phyloP scores from a whole-genome alignment of 2,329 filamentous ascomycete genomes.

The Talaromyces verruculosus region DNA sequence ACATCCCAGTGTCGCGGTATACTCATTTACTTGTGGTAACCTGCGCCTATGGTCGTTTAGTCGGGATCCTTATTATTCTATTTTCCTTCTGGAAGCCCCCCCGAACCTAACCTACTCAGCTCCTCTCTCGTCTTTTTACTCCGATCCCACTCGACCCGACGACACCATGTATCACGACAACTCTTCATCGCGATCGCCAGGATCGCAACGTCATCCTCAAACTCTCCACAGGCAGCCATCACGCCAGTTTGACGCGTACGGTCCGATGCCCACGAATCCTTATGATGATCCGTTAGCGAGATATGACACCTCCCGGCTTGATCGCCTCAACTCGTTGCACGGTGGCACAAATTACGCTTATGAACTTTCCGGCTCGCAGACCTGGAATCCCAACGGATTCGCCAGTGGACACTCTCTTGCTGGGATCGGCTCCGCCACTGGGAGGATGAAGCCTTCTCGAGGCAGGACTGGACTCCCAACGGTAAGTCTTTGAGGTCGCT shows the following conservation, averaged over 20 bases:
- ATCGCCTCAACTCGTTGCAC: conserved; percentile 59
- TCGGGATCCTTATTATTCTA: not conserved
- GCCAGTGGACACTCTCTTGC: conserved; percentile 65
- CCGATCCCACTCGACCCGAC: conserved; percentile 7
- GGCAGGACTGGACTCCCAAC: conserved; percentile 66
- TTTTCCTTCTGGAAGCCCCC: not conserved
- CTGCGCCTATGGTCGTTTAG: conserved; percentile 21
- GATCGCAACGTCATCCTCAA: conserved; percentile 67
- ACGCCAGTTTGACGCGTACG: conserved; percentile 73
- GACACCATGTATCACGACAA: conserved; percentile 66
- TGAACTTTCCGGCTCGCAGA: conserved; percentile 67
- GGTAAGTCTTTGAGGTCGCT: conserved; percentile 54
- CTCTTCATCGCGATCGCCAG: conserved; percentile 68
- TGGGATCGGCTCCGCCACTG: conserved; percentile 58
- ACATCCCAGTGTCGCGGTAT: not conserved
- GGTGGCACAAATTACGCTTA: conserved; percentile 64
- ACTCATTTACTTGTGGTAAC: conserved; percentile 20
- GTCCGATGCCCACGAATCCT: conserved; percentile 64
- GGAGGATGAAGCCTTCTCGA: conserved; percentile 57
- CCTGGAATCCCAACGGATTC: conserved; percentile 77
- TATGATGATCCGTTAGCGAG: conserved; percentile 68
- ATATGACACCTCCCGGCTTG: conserved; percentile 57
- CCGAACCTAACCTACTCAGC: not conserved
- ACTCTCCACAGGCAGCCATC: conserved; percentile 70
- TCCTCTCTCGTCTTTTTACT: not conserved